These are phyloP conservation scores for Chamaecrista fasciculata DNA, from an alignment of 306 rosid genomes.

Conservation along the genomic window DNA sequence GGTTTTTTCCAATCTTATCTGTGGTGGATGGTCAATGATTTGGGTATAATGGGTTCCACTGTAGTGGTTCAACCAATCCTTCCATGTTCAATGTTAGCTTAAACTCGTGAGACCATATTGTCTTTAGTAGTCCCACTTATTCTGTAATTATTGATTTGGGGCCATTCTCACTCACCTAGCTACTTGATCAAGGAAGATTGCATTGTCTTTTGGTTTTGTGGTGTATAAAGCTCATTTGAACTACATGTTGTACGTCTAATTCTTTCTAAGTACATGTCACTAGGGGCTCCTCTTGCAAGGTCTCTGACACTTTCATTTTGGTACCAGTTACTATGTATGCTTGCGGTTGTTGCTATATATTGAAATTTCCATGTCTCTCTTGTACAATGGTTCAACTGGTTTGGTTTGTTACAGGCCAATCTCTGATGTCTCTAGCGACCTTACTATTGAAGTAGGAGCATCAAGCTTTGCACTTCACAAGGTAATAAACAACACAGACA, in stretches of 20 bases:
- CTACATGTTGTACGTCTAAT: neutral
- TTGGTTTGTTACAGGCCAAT: conserved; percentile 60
- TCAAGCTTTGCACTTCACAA: conserved; percentile 73
- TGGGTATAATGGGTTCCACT: conserved; percentile 15
- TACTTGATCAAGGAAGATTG: conserved; percentile 27
- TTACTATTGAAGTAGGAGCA: conserved; percentile 58
- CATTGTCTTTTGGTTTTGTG: conserved; percentile 26
- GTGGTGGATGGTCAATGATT: conserved; percentile 4
- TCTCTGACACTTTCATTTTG: conserved; percentile 19
- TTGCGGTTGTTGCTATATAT: conserved; percentile 1
- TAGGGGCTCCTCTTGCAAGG: conserved; percentile 18
- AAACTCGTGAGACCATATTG: conserved; percentile 17
- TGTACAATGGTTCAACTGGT: conserved; percentile 10
- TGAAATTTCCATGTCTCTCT: conserved; percentile 16
- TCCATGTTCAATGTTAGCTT: neutral
- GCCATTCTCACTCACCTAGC: conserved; percentile 23
- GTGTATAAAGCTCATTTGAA: conserved; percentile 8
- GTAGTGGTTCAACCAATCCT: neutral
- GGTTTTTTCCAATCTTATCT: neutral
- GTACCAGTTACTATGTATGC: conserved; percentile 30
- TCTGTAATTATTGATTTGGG: conserved; percentile 40
- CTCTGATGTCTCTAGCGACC: conserved; percentile 75
- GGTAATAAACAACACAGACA: conserved; percentile 30
- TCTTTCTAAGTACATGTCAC: conserved; percentile 20
- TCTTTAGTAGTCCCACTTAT: conserved; percentile 30